Percentiles rank a stretch among this genome's conserved stretches.
phyloP scores from a whole-genome alignment of 1,284 basidiomycete species.

The Ceratobasidium sp. region DNA sequence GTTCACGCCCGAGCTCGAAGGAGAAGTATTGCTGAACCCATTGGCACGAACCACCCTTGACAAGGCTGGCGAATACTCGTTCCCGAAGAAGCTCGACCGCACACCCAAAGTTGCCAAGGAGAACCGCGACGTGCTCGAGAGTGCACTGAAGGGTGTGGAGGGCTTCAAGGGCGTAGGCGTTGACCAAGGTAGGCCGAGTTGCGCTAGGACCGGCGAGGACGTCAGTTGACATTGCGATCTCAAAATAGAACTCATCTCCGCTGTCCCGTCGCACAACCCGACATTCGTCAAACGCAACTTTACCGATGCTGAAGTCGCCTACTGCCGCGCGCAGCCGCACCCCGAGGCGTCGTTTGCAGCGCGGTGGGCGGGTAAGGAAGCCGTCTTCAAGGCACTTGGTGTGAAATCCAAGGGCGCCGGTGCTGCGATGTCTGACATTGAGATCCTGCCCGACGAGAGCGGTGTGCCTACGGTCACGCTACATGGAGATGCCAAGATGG shows the following conservation, averaged over 20 bases:
- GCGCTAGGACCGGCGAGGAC: slow-evolving; percentile 43
- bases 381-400: slow-evolving; percentile 96
- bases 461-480: slow-evolving; percentile 78
- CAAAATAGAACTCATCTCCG: slow-evolving; percentile 82
- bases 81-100: slow-evolving; percentile 68
- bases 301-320: slow-evolving; percentile 84
- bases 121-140: slow-evolving; percentile 70
- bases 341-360: slow-evolving; percentile 91
- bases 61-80: slow-evolving; percentile 86
- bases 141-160: slow-evolving; percentile 59
- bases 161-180: slow-evolving; percentile 78
- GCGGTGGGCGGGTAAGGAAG: slow-evolving; percentile 97
- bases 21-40: slow-evolving; percentile 89
- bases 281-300: slow-evolving; percentile 93
- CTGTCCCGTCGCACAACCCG: slow-evolving; percentile 89
- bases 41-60: slow-evolving; percentile 85
- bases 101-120: slow-evolving; percentile 63
- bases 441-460: slow-evolving; percentile 77
- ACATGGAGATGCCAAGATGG: slow-evolving; percentile 80
- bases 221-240: slow-evolving; percentile 41
- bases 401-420: slow-evolving; percentile 90
- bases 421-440: slow-evolving; percentile 94
- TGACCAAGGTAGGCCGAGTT: slow-evolving; percentile 69
- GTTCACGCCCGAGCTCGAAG: slow-evolving; percentile 87
- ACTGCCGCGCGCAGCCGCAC: slow-evolving; percentile 88